These are phyloP conservation scores for Gossypium aridum DNA, from an alignment of 441 rosid genomes.

Conservation along the genomic window DNA sequence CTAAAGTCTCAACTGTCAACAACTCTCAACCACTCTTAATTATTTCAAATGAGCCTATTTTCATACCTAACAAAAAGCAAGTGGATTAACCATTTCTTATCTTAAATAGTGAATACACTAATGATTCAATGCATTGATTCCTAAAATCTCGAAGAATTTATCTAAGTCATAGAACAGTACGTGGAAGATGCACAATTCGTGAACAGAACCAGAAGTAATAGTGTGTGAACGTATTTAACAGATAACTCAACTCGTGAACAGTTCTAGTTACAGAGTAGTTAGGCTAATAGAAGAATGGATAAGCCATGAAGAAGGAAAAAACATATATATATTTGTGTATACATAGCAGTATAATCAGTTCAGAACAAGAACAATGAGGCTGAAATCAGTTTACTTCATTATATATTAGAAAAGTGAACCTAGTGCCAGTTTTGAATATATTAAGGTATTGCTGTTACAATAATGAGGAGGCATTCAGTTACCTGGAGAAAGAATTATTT, in stretches of 20 bases:
- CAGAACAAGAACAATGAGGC: neutral
- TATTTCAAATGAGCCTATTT: neutral
- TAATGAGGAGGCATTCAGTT: neutral
- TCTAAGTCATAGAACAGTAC: neutral
- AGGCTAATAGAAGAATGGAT: neutral
- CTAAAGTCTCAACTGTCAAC: slow-evolving; percentile 13
- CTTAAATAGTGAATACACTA: neutral
- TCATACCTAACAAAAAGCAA: neutral
- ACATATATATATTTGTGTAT: neutral
- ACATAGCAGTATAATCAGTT: neutral
- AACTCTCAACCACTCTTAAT: slow-evolving; percentile 15
- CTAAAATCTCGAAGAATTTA: neutral
- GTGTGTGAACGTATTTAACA: neutral
- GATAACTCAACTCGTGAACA: neutral
- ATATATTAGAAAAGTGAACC: neutral
- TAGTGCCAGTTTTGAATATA: neutral
- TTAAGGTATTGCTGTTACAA: slow-evolving; percentile 8
- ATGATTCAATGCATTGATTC: neutral
- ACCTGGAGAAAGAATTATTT: slow-evolving; percentile 16
- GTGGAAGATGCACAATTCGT: neutral
- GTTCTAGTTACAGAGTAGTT: neutral
- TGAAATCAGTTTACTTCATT: neutral
- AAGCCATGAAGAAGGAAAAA: neutral
- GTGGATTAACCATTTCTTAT: neutral
- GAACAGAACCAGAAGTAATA: neutral